Percentiles rank a stretch among this genome's conserved stretches.
Conservation (phyloP, 148 eudicot species). For the Rhododendron ovatum region DNA sequence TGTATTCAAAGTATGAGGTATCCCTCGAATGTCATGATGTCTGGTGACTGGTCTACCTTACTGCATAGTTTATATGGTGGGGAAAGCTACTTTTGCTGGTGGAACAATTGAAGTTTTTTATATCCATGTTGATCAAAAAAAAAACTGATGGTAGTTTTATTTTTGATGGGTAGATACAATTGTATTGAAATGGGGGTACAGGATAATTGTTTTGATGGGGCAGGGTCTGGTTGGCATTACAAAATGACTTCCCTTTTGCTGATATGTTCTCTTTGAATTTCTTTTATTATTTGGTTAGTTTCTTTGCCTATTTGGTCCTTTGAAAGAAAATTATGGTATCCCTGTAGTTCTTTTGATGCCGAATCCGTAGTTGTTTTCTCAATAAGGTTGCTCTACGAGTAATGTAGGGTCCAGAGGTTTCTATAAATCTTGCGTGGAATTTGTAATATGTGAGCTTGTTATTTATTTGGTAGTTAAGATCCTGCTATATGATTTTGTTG, state of each 20-base stretch:
- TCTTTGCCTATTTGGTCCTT: neutral
- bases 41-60: neutral
- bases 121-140: no score
- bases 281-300: neutral
- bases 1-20: neutral
- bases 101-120: neutral
- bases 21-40: neutral
- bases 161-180: neutral
- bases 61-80: neutral
- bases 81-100: neutral
- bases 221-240: neutral
- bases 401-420: neutral
- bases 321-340: neutral
- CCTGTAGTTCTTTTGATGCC: neutral
- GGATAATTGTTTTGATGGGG: neutral
- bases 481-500: neutral
- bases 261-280: neutral
- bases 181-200: neutral
- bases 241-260: neutral
- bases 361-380: neutral
- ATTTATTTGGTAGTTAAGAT: neutral
- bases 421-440: neutral
- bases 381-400: neutral
- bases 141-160: no score
- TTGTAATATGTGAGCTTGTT: neutral